Conservation (phyloP, 129 eudicot genomes). For the Centella asiatica region DNA sequence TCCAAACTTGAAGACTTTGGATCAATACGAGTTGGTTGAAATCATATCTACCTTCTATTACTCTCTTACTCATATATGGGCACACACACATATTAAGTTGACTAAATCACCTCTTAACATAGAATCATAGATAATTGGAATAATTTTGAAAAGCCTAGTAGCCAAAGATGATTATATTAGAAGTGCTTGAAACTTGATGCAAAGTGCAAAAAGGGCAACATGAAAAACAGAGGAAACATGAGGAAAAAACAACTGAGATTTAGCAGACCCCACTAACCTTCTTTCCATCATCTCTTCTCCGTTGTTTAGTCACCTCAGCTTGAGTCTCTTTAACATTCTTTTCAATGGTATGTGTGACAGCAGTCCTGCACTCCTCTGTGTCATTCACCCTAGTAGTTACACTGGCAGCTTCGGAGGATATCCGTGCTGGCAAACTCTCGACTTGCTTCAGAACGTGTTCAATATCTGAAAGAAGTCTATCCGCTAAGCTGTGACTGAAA, state of each 20-base stretch:
- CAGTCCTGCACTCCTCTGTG: background rate
- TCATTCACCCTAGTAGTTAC: background rate
- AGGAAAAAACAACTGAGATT: background rate
- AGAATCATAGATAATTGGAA: no score
- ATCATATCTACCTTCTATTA: no score
- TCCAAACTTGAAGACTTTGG: no score
- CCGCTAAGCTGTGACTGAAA: constrained; percentile 58
- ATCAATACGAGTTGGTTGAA: no score
- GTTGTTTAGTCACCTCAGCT: constrained; percentile 33
- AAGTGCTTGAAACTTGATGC: no score
- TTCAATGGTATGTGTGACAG: background rate
- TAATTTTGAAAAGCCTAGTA: no score
- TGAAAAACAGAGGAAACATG: no score
- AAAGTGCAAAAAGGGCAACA: no score
- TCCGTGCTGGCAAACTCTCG: constrained; percentile 18
- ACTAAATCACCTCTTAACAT: no score
- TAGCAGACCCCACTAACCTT: constrained; percentile 63
- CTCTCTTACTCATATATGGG: no score
- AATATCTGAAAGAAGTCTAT: constrained; percentile 48
- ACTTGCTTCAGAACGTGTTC: constrained; percentile 49
- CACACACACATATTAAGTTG: no score
- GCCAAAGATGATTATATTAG: no score
- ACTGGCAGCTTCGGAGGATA: background rate
- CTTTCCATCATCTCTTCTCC: constrained; percentile 43
- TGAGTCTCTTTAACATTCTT: constrained; percentile 19